Percentiles rank a stretch among this genome's conserved stretches.
Evolutionary conservation across 257 asterid genomes (phyloP).

Genomic region (Penstemon eatonii): DNA sequence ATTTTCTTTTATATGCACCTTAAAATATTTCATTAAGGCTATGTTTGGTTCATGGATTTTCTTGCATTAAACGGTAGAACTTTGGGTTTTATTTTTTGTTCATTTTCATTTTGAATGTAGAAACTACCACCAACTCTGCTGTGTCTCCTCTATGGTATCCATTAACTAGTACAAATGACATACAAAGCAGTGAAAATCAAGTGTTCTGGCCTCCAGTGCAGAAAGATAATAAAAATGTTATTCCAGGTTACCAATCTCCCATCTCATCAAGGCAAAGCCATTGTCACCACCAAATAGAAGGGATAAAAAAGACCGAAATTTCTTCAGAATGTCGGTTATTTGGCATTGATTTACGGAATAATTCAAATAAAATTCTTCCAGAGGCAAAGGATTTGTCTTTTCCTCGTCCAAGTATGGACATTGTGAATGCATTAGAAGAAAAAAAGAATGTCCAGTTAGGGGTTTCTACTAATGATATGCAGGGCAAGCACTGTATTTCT

Average conservation of each 20-base stretch:
- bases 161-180: constrained; percentile 33
- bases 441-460: constrained; percentile 36
- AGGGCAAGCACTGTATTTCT: constrained; percentile 34
- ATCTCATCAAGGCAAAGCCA: constrained; percentile 48
- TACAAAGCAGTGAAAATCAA: constrained; percentile 38
- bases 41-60: too few species aligned
- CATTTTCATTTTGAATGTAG: constrained; percentile 30
- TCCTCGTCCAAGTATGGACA: constrained; percentile 28
- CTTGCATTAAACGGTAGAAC: too few species aligned
- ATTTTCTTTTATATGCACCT: not conserved
- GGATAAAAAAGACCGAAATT: constrained; percentile 39
- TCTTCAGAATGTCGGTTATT: constrained; percentile 56
- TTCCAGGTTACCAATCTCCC: constrained; percentile 46
- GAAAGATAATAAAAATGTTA: constrained; percentile 39
- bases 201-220: constrained; percentile 52
- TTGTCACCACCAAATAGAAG: constrained; percentile 42
- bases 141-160: constrained; percentile 51
- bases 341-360: constrained; percentile 73
- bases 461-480: constrained; percentile 39
- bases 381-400: constrained; percentile 33
- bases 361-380: constrained; percentile 30
- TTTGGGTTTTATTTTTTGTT: too few species aligned
- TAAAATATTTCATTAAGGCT: too few species aligned
- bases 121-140: constrained; percentile 29
- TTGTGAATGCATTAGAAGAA: constrained; percentile 39